These are phyloP conservation scores for Madurella mycetomatis DNA, from an alignment of 2,329 filamentous ascomycete genomes.

Conservation along the genomic window DNA sequence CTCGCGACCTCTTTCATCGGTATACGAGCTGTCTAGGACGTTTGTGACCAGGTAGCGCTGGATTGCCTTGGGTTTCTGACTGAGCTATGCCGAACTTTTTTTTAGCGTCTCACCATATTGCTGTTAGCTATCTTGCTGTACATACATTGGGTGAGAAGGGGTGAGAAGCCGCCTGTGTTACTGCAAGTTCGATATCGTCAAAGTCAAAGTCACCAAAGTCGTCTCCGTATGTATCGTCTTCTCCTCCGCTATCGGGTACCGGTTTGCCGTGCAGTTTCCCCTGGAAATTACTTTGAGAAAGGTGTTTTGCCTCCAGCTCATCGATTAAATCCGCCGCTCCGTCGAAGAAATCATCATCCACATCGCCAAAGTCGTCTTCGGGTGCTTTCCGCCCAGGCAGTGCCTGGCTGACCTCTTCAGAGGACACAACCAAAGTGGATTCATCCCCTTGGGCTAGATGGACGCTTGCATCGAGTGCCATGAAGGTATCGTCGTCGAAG, in stretches of 20 bases:
- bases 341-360: conserved; percentile 58
- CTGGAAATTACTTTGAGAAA: conserved; percentile 13
- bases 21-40: conserved; percentile 65
- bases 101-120: conserved; percentile 52
- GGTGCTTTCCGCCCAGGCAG: conserved; percentile 16
- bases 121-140: conserved; percentile 34
- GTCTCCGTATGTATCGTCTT: conserved; percentile 54
- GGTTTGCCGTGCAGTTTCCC: conserved; percentile 23
- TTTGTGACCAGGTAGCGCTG: conserved; percentile 81
- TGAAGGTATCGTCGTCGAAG: conserved; percentile 54
- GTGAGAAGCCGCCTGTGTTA: conserved; percentile 58
- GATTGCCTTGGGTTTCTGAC: conserved; percentile 65
- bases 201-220: conserved; percentile 75
- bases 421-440: conserved; percentile 15
- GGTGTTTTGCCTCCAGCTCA: conserved; percentile 30
- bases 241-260: conserved; percentile 35
- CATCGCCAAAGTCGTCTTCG: conserved; percentile 61
- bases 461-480: conserved; percentile 48
- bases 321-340: conserved; percentile 42
- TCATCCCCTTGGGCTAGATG: conserved; percentile 27
- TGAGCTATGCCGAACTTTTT: conserved; percentile 57
- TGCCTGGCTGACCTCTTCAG: not conserved
- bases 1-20: conserved; percentile 55
- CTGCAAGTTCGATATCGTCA: conserved; percentile 68
- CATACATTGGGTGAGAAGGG: conserved; percentile 48